phyloP scores from a whole-genome alignment of 257 asterid species.

The Petrea volubilis region DNA sequence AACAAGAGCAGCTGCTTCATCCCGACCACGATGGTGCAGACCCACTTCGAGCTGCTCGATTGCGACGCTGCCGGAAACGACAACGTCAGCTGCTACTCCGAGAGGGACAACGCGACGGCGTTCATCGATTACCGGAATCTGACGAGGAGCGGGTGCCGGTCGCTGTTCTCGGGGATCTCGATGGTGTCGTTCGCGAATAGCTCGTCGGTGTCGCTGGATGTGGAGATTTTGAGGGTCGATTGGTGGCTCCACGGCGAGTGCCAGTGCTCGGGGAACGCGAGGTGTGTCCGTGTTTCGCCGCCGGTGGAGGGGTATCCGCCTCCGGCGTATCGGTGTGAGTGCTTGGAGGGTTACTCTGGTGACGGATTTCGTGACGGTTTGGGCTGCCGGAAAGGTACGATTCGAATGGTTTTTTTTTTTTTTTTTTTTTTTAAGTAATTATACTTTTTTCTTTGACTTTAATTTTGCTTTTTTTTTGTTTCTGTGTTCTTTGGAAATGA shows the following conservation, averaged over 20 bases:
- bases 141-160: conserved; percentile 35
- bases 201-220: conserved; percentile 62
- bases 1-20: conserved; percentile 45
- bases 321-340: conserved; percentile 67
- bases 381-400: conserved; percentile 80
- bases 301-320: conserved; percentile 20
- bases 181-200: conserved; percentile 36
- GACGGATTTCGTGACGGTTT: conserved; percentile 68
- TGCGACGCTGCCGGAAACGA: conserved; percentile 36
- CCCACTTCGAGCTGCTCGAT: conserved; percentile 62
- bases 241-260: conserved; percentile 83
- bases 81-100: conserved; percentile 69
- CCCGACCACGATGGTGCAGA: conserved; percentile 63
- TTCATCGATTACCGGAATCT: conserved; percentile 46
- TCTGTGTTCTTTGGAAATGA: neutral
- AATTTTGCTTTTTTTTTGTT: neutral
- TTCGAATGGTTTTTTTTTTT: neutral
- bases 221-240: conserved; percentile 59
- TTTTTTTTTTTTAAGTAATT: neutral
- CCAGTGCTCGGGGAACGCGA: conserved; percentile 54
- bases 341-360: conserved; percentile 64
- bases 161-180: conserved; percentile 72
- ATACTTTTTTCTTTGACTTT: neutral
- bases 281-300: conserved; percentile 41
- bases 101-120: conserved; percentile 33